phyloP scores from a whole-genome alignment of 306 rosid genomes.

The Pyrus betulifolia region DNA sequence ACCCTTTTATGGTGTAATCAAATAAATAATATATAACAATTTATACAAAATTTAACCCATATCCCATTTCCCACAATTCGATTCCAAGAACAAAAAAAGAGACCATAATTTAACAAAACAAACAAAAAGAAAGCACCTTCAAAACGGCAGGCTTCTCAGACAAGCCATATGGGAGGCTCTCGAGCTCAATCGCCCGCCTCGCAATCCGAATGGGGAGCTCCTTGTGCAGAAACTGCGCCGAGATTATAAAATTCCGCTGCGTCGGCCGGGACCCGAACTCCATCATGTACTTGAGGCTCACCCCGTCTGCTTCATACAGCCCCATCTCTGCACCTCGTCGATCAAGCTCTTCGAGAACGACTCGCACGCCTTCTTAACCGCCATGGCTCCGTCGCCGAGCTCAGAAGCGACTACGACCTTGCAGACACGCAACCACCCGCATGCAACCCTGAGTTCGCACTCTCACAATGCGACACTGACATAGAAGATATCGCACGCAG shows the following conservation, averaged over 20 bases:
- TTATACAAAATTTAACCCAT: neutral
- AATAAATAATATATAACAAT: neutral
- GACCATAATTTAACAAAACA: neutral
- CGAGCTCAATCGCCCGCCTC: constrained; percentile 67
- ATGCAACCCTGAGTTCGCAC: constrained; percentile 9
- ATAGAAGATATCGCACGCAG: constrained; percentile 10
- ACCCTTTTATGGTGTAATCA: neutral
- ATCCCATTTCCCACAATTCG: neutral
- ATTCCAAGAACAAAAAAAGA: neutral
- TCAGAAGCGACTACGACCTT: neutral
- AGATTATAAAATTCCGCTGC: constrained; percentile 40
- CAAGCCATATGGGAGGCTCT: constrained; percentile 69
- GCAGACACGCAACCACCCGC: constrained; percentile 8
- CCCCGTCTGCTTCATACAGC: constrained; percentile 73
- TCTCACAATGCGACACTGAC: constrained; percentile 23
- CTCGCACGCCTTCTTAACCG: constrained; percentile 56
- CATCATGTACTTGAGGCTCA: constrained; percentile 82
- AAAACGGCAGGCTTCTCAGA: constrained; percentile 68
- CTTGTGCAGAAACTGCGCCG: constrained; percentile 82
- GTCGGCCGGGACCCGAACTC: constrained; percentile 66
- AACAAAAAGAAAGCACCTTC: constrained; percentile 28
- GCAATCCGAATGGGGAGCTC: constrained; percentile 86
- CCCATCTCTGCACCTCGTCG: constrained; percentile 78
- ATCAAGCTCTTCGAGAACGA: constrained; percentile 52
- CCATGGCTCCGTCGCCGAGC: constrained; percentile 33